Conservation (phyloP, 495 filamentous ascomycete genomes). For the Penicillium simplicissimum region DNA sequence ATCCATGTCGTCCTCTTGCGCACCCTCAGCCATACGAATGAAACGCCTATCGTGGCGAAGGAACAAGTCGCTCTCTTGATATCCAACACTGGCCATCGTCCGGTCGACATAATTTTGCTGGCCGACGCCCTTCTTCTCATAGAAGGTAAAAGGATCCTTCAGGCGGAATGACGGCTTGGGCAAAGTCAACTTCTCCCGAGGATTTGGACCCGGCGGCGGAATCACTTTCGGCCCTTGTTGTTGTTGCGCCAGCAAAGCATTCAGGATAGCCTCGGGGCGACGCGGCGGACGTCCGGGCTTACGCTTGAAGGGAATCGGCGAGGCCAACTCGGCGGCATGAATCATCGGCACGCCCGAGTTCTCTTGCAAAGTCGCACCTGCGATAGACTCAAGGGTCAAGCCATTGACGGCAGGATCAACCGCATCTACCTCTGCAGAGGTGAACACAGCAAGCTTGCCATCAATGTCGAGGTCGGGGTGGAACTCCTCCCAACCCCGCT, state of each 20-base stretch:
- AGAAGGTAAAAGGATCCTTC: constrained; percentile 60
- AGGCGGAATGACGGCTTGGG: constrained; percentile 61
- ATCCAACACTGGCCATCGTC: constrained; percentile 90
- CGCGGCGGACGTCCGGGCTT: constrained; percentile 63
- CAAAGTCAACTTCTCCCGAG: constrained; percentile 64
- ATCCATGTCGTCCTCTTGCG: constrained; percentile 82
- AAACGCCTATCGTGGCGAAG: constrained; percentile 72
- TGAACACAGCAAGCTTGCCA: constrained; percentile 71
- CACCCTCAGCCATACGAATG: constrained; percentile 74
- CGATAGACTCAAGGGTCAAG: constrained; percentile 26
- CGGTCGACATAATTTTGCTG: constrained; percentile 78
- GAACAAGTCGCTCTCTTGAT: constrained; percentile 90
- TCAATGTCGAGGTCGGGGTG: constrained; percentile 93
- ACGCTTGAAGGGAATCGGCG: constrained; percentile 53
- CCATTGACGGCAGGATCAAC: constrained; percentile 43
- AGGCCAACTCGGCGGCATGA: constrained; percentile 25
- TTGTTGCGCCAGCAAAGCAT: constrained; percentile 59
- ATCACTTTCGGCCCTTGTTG: constrained; percentile 59
- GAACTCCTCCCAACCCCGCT: constrained; percentile 95
- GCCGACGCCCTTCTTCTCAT: constrained; percentile 60
- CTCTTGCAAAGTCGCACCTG: constrained; percentile 23
- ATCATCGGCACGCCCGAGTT: constrained; percentile 19
- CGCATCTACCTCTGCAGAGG: constrained; percentile 80
- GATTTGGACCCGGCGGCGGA: constrained; percentile 65
- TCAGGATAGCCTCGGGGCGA: constrained; percentile 60